Conservation (phyloP, 345 rosid species). For the Fremontodendron californicum region DNA sequence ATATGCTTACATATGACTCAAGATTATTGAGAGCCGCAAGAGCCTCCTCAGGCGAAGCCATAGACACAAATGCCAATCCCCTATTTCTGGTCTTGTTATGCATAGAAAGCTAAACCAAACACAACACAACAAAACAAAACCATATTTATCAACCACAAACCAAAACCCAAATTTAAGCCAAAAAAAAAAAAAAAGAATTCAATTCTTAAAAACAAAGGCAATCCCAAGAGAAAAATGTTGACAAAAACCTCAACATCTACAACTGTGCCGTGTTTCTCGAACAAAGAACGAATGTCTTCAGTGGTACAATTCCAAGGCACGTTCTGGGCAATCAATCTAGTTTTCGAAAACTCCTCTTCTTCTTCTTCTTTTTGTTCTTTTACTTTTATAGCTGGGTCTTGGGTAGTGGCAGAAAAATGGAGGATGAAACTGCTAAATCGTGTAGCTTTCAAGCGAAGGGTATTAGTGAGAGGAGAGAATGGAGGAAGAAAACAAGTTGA, state of each 20-base stretch:
- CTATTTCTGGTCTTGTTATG: conserved; percentile 58
- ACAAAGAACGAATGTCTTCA: conserved; percentile 77
- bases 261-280: conserved; percentile 64
- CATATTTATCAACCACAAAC: conserved; percentile 8
- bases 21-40: conserved; percentile 51
- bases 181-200: not conserved
- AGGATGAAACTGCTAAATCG: conserved; percentile 17
- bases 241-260: conserved; percentile 61
- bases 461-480: conserved; percentile 13
- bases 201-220: not conserved
- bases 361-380: not conserved
- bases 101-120: conserved; percentile 66
- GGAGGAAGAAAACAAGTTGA: conserved; percentile 23
- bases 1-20: conserved; percentile 46
- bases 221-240: not conserved
- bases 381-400: conserved; percentile 32
- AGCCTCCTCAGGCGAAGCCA: conserved; percentile 82
- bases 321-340: conserved; percentile 67
- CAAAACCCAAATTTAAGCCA: not conserved
- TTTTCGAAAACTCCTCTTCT: conserved; percentile 37
- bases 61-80: conserved; percentile 72
- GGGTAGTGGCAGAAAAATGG: conserved; percentile 39
- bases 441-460: conserved; percentile 26
- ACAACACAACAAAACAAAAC: not conserved
- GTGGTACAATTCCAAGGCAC: conserved; percentile 69